Evolutionary conservation across 2,329 filamentous ascomycete genomes (phyloP).

Genomic region (Raffaelea deltoideospora): DNA sequence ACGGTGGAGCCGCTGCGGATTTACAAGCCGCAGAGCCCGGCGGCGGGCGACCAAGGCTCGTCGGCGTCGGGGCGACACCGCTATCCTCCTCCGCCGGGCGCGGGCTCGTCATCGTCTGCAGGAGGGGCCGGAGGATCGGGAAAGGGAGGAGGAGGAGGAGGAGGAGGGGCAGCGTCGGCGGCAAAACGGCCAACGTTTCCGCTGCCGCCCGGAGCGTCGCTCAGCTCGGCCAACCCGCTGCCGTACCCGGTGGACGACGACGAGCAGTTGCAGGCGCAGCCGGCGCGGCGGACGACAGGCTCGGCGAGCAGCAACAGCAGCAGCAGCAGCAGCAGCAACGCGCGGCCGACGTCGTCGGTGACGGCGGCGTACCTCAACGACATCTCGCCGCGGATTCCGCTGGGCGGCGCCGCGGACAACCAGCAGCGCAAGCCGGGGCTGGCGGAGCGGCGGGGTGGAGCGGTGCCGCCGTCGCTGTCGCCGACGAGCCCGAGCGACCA

Average conservation of each 20-base stretch:
- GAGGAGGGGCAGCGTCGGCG: slow-evolving; percentile 25
- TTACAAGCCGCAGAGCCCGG: slow-evolving; percentile 59
- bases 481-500: slow-evolving; percentile 64
- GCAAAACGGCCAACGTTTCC: slow-evolving; percentile 50
- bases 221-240: slow-evolving; percentile 50
- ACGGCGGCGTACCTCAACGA: slow-evolving; percentile 30
- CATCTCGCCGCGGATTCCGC: slow-evolving; percentile 36
- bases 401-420: no score
- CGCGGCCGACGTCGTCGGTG: slow-evolving; percentile 16
- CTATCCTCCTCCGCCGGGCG: not conserved
- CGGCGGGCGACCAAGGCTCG: no score
- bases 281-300: slow-evolving; percentile 27
- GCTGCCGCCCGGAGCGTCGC: slow-evolving; percentile 52
- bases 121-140: no score
- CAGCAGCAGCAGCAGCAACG: slow-evolving; percentile 15
- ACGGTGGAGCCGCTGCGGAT: slow-evolving; percentile 75
- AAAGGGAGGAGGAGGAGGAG: no score
- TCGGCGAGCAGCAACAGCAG: slow-evolving; percentile 19
- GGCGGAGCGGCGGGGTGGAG: slow-evolving; percentile 69
- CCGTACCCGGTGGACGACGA: slow-evolving; percentile 65
- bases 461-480: slow-evolving; percentile 67
- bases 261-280: slow-evolving; percentile 29
- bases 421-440: slow-evolving; percentile 47
- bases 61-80: not conserved
- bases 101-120: slow-evolving; percentile 14